Evolutionary conservation across 2,329 filamentous ascomycete species (phyloP).

Genomic region (Verticillium albo-atrum): DNA sequence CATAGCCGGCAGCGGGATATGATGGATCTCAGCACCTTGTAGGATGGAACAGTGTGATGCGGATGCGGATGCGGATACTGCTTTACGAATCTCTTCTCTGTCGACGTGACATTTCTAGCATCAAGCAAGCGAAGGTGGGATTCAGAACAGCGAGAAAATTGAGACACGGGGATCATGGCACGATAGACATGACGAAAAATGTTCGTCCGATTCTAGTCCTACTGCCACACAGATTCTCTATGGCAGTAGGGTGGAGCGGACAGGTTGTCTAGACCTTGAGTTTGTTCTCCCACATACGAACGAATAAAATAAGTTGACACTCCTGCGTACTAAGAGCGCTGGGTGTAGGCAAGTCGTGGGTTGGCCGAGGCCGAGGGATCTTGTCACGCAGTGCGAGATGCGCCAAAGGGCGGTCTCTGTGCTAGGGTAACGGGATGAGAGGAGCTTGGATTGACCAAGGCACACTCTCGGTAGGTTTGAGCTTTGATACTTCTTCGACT

Average conservation of each 20-base stretch:
- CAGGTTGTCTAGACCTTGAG: conserved; percentile 62
- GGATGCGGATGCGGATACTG: background rate
- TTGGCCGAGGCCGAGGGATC: background rate
- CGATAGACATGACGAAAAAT: conserved; percentile 21
- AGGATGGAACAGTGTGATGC: background rate
- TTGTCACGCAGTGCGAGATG: background rate
- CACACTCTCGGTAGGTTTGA: too few species aligned
- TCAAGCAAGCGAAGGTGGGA: background rate
- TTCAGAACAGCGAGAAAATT: too few species aligned
- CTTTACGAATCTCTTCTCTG: background rate
- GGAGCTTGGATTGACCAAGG: background rate
- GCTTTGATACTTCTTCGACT: too few species aligned
- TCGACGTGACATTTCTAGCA: background rate
- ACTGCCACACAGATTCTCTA: conserved; percentile 48
- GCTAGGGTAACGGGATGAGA: background rate
- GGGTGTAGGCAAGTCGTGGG: conserved; percentile 61
- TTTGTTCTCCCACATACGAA: conserved; percentile 61
- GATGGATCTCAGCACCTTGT: background rate
- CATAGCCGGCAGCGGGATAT: background rate
- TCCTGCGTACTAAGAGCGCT: conserved; percentile 51
- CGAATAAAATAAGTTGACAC: conserved; percentile 53
- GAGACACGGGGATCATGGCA: background rate
- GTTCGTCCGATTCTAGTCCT: conserved; percentile 63
- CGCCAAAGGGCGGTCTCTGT: background rate
- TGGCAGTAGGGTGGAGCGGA: conserved; percentile 62